phyloP scores from a whole-genome alignment of 257 asterid genomes.

The Paraleonurus japonicus region DNA sequence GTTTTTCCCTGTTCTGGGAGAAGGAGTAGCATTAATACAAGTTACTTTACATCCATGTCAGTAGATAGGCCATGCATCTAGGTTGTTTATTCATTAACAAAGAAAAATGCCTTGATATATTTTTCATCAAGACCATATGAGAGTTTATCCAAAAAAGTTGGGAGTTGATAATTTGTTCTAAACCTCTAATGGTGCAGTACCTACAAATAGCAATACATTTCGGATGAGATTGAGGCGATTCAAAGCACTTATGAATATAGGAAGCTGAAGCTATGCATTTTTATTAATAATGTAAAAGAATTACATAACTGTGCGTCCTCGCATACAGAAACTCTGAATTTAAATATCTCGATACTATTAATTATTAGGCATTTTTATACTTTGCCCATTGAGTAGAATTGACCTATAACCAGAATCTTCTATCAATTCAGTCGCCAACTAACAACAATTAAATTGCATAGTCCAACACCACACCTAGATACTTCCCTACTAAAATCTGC shows the following conservation, averaged over 20 bases:
- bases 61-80: not conserved
- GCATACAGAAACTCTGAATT: constrained; percentile 2
- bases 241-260: not conserved
- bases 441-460: constrained; percentile 2
- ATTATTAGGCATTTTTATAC: not conserved
- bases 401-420: constrained; percentile 13
- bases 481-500: constrained; percentile 15
- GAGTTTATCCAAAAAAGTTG: not conserved
- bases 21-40: not conserved
- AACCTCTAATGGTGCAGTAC: not conserved
- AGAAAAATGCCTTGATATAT: not conserved
- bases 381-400: constrained; percentile 1
- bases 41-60: not conserved
- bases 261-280: constrained; percentile 10
- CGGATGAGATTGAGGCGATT: not conserved
- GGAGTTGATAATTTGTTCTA: not conserved
- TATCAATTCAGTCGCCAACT: not conserved
- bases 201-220: constrained; percentile 12
- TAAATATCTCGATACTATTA: not conserved
- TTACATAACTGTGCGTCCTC: not conserved
- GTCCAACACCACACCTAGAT: constrained; percentile 1
- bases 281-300: not conserved
- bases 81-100: not conserved
- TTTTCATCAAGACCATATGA: not conserved
- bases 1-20: not conserved